These are phyloP conservation scores for Talaromyces piceae DNA, from an alignment of 2,329 filamentous ascomycete genomes.

Conservation along the genomic window DNA sequence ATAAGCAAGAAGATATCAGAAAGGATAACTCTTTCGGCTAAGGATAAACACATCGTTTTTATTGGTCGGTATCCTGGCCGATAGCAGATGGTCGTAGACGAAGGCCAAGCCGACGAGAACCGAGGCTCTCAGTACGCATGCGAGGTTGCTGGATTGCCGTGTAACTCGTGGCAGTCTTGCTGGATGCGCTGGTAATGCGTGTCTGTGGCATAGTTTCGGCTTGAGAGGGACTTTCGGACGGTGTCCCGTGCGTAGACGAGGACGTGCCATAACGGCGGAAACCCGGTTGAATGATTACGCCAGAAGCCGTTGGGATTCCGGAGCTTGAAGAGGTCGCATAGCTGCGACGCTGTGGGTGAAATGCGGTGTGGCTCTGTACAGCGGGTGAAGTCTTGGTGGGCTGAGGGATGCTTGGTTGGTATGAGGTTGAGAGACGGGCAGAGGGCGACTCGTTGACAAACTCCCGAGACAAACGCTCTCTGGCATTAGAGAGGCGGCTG, in stretches of 20 bases:
- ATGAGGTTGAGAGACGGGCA: constrained; percentile 16
- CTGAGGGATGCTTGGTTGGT: constrained; percentile 11
- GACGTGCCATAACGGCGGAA: constrained; percentile 32
- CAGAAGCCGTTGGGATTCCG: constrained; percentile 29
- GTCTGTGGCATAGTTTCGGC: constrained; percentile 21
- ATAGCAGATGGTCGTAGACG: constrained; percentile 19
- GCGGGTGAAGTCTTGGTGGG: constrained; percentile 24
- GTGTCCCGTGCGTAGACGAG: constrained; percentile 12
- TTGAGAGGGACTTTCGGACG: constrained; percentile 16
- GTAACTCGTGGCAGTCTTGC: constrained; percentile 29
- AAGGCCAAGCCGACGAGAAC: constrained; percentile 27
- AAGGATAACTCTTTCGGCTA: background rate
- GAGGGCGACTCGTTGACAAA: constrained; percentile 21
- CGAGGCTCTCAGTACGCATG: constrained; percentile 24
- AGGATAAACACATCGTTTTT: background rate
- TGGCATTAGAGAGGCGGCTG: constrained; percentile 22
- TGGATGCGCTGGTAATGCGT: constrained; percentile 27
- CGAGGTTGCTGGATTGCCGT: constrained; percentile 32
- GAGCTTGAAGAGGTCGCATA: constrained; percentile 23
- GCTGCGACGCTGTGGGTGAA: constrained; percentile 25
- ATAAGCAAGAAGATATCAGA: background rate
- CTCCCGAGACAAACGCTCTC: constrained; percentile 27
- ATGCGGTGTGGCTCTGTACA: constrained; percentile 26
- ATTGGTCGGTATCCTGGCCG: constrained; percentile 5
- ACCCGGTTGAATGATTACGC: constrained; percentile 35